These are phyloP conservation scores for Calonectria pseudoreteaudii DNA, from an alignment of 2,329 filamentous ascomycete genomes.

Conservation along the genomic window DNA sequence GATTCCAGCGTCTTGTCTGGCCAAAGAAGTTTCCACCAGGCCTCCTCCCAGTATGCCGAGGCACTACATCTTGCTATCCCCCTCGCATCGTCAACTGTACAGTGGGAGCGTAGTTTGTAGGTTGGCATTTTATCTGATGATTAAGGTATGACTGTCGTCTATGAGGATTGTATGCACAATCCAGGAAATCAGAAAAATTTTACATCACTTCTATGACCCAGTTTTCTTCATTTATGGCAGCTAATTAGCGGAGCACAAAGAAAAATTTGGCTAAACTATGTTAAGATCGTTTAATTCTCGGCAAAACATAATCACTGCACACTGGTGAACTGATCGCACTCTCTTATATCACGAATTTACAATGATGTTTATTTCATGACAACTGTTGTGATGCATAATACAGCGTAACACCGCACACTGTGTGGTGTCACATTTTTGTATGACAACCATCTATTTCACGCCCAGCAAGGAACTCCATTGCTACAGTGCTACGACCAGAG, in stretches of 20 bases:
- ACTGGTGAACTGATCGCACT: too few species aligned
- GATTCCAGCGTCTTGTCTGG: not conserved
- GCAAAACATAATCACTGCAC: too few species aligned
- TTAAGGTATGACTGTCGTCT: not conserved
- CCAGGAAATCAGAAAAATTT: not conserved
- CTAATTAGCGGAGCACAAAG: not conserved
- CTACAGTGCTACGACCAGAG: too few species aligned
- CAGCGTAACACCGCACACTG: too few species aligned
- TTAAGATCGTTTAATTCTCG: not conserved
- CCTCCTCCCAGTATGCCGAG: not conserved
- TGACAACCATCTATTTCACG: too few species aligned
- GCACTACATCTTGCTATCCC: not conserved
- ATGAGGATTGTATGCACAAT: not conserved
- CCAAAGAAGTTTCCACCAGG: not conserved
- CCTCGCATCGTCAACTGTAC: not conserved
- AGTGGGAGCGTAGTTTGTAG: not conserved
- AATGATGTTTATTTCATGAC: too few species aligned
- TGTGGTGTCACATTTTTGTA: too few species aligned
- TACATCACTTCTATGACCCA: not conserved
- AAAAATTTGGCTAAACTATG: not conserved
- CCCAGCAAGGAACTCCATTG: too few species aligned
- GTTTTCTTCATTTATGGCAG: not conserved
- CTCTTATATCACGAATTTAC: too few species aligned
- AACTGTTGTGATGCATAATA: too few species aligned
- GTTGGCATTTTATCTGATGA: not conserved